Conservation (phyloP, 2,329 filamentous ascomycete genomes). For the Leptosphaerulina australis region DNA sequence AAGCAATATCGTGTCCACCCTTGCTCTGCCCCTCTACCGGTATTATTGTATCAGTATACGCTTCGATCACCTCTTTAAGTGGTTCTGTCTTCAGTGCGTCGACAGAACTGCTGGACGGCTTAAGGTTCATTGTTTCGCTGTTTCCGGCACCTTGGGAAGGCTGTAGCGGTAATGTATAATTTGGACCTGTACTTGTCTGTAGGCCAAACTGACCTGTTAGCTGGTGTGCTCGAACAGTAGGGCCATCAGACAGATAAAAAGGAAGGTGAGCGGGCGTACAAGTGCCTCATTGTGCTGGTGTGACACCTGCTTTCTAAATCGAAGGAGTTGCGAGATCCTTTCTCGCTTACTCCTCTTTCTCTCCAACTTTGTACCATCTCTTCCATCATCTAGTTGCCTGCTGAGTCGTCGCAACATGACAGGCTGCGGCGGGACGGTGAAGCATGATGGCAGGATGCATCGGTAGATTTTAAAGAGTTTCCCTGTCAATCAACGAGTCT, state of each 20-base stretch:
- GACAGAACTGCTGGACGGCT: not conserved
- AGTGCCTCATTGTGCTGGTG: constrained; percentile 23
- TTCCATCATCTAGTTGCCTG: constrained; percentile 27
- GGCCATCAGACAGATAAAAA: not conserved
- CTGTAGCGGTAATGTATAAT: constrained; percentile 8
- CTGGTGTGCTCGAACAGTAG: constrained; percentile 10
- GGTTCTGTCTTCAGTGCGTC: constrained; percentile 5
- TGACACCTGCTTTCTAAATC: constrained; percentile 32
- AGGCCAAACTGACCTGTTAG: constrained; percentile 27
- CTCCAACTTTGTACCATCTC: constrained; percentile 27
- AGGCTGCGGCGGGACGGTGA: constrained; percentile 20
- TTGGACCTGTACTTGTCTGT: constrained; percentile 23
- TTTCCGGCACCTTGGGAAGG: not conserved
- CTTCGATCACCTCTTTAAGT: not conserved
- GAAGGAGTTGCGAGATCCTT: constrained; percentile 41
- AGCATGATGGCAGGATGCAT: constrained; percentile 31
- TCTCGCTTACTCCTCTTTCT: constrained; percentile 41
- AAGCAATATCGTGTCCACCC: not conserved
- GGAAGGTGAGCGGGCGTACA: constrained; percentile 23
- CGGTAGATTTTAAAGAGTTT: constrained; percentile 24
- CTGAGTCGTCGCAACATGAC: constrained; percentile 40
- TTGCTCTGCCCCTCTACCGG: not conserved
- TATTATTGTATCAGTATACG: not conserved
- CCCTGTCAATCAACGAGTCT: constrained; percentile 33
- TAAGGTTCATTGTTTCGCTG: not conserved